phyloP scores from a whole-genome alignment of 1,139 yeast genomes.

The Magnusiomyces starmeri region DNA sequence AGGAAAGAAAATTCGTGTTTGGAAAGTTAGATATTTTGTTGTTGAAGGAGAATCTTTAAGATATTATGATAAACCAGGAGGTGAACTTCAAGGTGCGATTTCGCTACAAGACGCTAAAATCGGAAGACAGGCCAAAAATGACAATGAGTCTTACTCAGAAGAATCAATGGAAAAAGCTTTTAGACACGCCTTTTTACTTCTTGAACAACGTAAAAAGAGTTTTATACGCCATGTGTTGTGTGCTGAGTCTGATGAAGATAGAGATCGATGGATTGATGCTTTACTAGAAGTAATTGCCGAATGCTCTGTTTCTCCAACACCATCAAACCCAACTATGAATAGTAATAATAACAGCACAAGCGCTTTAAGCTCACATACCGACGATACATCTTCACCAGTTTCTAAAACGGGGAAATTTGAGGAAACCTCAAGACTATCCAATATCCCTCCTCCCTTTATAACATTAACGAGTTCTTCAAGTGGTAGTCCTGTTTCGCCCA shows the following conservation, averaged over 20 bases:
- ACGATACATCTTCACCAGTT: not conserved
- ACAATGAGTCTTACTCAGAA: constrained; percentile 37
- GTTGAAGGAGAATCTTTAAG: constrained; percentile 59
- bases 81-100: constrained; percentile 50
- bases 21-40: constrained; percentile 73
- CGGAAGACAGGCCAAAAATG: constrained; percentile 48
- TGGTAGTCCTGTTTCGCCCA: not conserved
- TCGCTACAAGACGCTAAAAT: constrained; percentile 53
- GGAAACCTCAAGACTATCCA: not conserved
- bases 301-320: constrained; percentile 4
- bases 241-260: constrained; percentile 73
- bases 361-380: not conserved
- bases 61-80: constrained; percentile 55
- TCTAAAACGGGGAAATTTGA: not conserved
- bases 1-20: constrained; percentile 51
- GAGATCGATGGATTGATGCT: constrained; percentile 70
- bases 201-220: constrained; percentile 53
- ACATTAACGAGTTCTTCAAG: not conserved
- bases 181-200: constrained; percentile 66
- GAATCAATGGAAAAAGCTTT: constrained; percentile 49
- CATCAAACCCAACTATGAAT: not conserved
- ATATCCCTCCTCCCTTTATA: not conserved
- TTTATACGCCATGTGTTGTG: constrained; percentile 66
- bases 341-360: not conserved
- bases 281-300: constrained; percentile 41